These are phyloP conservation scores for Scheffersomyces titani DNA, from an alignment of 1,139 yeast species.

Conservation along the genomic window DNA sequence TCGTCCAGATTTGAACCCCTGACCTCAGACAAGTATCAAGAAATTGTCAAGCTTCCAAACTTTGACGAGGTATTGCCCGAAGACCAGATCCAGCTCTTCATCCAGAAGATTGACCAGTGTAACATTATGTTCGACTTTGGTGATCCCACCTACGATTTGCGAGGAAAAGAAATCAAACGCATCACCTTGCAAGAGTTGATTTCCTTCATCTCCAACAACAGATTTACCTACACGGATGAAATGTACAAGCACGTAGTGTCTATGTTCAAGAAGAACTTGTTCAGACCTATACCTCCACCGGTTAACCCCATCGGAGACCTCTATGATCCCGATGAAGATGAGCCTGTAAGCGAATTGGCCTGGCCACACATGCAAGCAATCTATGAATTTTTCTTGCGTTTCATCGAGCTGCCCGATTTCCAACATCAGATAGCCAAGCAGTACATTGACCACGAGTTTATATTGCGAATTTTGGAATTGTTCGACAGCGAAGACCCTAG, in stretches of 20 bases:
- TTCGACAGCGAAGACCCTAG: constrained; percentile 97
- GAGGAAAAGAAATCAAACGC: constrained; percentile 90
- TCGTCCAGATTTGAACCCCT: constrained; percentile 91
- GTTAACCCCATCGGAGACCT: constrained; percentile 96
- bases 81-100: constrained; percentile 77
- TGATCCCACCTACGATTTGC: constrained; percentile 88
- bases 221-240: constrained; percentile 85
- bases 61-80: constrained; percentile 91
- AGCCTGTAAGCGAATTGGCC: constrained; percentile 92
- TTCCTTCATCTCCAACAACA: constrained; percentile 78
- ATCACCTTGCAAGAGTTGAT: constrained; percentile 84
- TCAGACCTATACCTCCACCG: constrained; percentile 97
- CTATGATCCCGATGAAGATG: constrained; percentile 98
- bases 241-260: constrained; percentile 86
- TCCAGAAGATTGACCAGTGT: constrained; percentile 92
- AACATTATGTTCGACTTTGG: constrained; percentile 90
- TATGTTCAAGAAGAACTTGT: constrained; percentile 86
- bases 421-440: constrained; percentile 92
- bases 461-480: constrained; percentile 75
- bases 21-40: constrained; percentile 58
- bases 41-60: constrained; percentile 78
- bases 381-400: constrained; percentile 89
- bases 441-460: constrained; percentile 89
- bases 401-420: constrained; percentile 93
- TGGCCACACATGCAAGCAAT: constrained; percentile 99